A percentile compares a stretch with the other conserved stretches of the same genome.
Evolutionary conservation across 306 rosid species (phyloP).

Genomic region (Clitoria ternatea): DNA sequence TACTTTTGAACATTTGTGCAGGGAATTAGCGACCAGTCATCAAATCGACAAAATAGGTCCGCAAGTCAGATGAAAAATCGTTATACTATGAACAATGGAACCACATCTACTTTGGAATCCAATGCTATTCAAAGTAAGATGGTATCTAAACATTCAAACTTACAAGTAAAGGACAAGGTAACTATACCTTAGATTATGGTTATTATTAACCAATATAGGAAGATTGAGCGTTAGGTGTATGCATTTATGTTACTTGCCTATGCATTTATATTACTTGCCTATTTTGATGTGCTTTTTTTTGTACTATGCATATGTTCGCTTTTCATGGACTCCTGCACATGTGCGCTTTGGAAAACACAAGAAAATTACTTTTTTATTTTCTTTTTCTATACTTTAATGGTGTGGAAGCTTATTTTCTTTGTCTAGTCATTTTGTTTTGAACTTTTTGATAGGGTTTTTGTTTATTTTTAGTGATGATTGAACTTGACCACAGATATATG

Average conservation of each 20-base stretch:
- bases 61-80: constrained; percentile 52
- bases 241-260: background rate
- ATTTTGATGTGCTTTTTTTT: background rate
- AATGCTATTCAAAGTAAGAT: constrained; percentile 39
- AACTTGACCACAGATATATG: constrained; percentile 98
- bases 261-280: background rate
- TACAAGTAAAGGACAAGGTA: constrained; percentile 60
- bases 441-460: constrained; percentile 16
- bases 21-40: constrained; percentile 67
- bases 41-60: constrained; percentile 51
- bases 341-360: background rate
- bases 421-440: constrained; percentile 4
- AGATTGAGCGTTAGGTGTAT: constrained; percentile 11
- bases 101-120: constrained; percentile 39
- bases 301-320: background rate
- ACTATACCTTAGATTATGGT: constrained; percentile 37
- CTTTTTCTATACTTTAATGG: background rate
- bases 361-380: background rate
- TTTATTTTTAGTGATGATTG: constrained; percentile 64
- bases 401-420: background rate
- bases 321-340: background rate
- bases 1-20: constrained; percentile 31
- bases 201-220: background rate
- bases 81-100: constrained; percentile 53
- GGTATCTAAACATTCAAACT: constrained; percentile 46